Conservation (phyloP, 1,284 basidiomycete species). For the Naganishia sp. region DNA sequence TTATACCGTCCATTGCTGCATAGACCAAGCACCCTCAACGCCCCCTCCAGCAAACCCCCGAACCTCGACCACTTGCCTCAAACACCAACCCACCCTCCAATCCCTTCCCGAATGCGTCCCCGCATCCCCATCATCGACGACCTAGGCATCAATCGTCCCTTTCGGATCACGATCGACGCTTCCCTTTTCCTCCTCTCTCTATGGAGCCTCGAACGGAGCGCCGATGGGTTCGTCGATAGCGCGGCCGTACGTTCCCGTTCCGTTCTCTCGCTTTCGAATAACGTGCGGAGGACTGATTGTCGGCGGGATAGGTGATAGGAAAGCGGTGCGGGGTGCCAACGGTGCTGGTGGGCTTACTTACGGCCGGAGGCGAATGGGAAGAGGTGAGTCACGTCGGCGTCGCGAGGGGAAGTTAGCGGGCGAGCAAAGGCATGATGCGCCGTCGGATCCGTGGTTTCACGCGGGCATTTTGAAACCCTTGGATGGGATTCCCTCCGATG, state of each 20-base stretch:
- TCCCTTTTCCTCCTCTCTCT: constrained; percentile 30
- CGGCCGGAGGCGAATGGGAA: constrained; percentile 34
- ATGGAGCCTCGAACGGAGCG: constrained; percentile 26
- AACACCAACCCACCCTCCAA: no score
- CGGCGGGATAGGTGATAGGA: constrained; percentile 4
- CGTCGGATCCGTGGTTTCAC: no score
- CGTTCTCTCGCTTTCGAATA: no score
- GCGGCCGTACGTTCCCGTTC: neutral
- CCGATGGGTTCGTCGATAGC: constrained; percentile 32
- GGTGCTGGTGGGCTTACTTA: constrained; percentile 30
- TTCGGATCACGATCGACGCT: constrained; percentile 17
- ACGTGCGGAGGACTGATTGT: no score
- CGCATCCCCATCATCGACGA: constrained; percentile 28
- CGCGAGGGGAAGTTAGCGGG: neutral
- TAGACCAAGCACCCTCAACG: no score
- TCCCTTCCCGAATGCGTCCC: neutral
- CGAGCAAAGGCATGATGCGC: no score
- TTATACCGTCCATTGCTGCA: no score
- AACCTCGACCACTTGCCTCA: no score
- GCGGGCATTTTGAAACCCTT: no score
- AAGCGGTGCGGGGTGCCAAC: constrained; percentile 32
- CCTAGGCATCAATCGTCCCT: constrained; percentile 11
- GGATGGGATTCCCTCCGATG: no score
- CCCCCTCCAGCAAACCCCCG: no score
- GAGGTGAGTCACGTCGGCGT: constrained; percentile 25